Evolutionary conservation across 306 rosid species (phyloP).

Genomic region (Dicorynia guianensis): DNA sequence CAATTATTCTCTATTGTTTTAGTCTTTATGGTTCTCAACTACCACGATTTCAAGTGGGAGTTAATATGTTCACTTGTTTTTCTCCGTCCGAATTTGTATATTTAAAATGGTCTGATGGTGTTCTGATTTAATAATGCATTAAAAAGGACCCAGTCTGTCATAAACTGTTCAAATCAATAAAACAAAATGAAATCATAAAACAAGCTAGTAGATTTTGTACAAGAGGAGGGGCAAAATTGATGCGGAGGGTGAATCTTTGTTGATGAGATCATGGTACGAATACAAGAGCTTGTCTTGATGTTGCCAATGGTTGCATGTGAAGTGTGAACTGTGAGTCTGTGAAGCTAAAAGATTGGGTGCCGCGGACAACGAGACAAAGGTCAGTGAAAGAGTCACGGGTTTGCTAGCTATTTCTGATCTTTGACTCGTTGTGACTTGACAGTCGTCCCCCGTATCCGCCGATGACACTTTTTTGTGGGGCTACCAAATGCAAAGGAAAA

Average conservation of each 20-base stretch:
- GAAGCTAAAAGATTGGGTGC: constrained; percentile 10
- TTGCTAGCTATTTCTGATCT: constrained; percentile 24
- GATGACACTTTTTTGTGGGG: background rate
- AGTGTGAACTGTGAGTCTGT: constrained; percentile 10
- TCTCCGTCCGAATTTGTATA: too few species aligned
- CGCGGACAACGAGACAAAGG: constrained; percentile 49
- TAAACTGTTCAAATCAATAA: background rate
- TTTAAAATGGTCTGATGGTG: too few species aligned
- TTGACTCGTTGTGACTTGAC: background rate
- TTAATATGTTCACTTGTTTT: too few species aligned
- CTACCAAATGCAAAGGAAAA: too few species aligned
- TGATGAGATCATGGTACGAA: background rate
- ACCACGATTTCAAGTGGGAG: background rate
- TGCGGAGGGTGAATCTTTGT: background rate
- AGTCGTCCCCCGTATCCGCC: background rate
- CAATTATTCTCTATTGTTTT: too few species aligned
- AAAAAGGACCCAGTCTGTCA: too few species aligned
- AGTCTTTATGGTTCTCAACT: background rate
- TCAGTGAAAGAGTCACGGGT: constrained; percentile 49
- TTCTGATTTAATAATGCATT: too few species aligned
- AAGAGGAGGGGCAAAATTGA: background rate
- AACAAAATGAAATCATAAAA: background rate
- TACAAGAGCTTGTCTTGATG: constrained; percentile 1
- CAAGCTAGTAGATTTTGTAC: background rate
- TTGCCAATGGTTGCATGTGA: constrained; percentile 9